Evolutionary conservation across 1,284 basidiomycete genomes (phyloP), one percentile per base, ranked within the genome.

Genomic region (Tremellales sp.): DNA sequence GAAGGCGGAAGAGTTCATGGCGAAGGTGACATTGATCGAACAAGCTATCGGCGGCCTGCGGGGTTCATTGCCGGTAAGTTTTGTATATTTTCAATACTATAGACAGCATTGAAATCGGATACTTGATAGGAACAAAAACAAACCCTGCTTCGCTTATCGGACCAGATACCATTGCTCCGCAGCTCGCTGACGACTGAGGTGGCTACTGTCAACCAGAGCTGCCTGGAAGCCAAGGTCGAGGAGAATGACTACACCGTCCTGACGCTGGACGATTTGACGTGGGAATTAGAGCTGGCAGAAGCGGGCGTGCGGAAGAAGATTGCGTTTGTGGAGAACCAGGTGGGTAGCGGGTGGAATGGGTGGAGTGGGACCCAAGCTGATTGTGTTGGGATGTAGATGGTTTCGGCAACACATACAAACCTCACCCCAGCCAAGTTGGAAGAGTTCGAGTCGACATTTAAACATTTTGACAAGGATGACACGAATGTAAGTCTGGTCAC

Each of bases 211-310:
- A 88, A 94, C 60, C 76, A 78, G 8, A 85, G 86, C 47, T 97
- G 93, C 66, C 74, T 75, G 4, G 82, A 84, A n/a, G 93, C 92
- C 16, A 97, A 93, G 58, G 86, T 97, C 3, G 94, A 97, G 65
- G 94, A 97, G 71, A 97, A 97, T 68, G 93, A 97, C 68, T 89
- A 95, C 64, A 97, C 93, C 0, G 82, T 94, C 13, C 87, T 93
- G 63, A 92, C 87, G 1, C 81, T 80, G 56, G 87, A 92, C 66
- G 94, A 97, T 70, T 78, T 97, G 19, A 82, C 84, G 50, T 95
- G 92, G 58, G 94, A 97, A 73, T 78, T 93, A 2, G 85, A 87
- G 65, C 77, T 93, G 12, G 79, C 95, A 9, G 79, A 82, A 41
- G 86, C 86, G 54, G 86, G 83, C 35, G 80, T 95, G 21, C 79